These are phyloP conservation scores for Colletotrichum salicis DNA, from an alignment of 2,329 filamentous ascomycete species.

Conservation along the genomic window DNA sequence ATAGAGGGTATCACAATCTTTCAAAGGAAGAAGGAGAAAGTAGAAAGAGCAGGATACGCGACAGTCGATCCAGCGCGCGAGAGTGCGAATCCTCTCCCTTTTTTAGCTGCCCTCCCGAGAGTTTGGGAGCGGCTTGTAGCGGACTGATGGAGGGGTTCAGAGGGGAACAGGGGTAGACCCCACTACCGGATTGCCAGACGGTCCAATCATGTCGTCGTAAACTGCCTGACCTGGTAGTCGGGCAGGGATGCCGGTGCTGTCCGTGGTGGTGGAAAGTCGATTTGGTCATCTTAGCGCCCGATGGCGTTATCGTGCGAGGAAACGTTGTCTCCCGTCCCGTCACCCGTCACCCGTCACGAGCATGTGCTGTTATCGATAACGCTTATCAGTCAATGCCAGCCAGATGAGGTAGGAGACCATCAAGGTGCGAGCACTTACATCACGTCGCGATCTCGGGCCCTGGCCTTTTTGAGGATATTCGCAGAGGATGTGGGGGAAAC, in stretches of 20 bases:
- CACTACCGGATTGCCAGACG: background rate
- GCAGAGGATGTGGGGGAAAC: background rate
- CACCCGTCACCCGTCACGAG: background rate
- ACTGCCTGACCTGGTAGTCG: constrained; percentile 29
- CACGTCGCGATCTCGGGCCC: constrained; percentile 1
- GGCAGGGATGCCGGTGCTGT: constrained; percentile 16
- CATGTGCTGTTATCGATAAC: constrained; percentile 10
- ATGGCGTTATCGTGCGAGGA: constrained; percentile 29
- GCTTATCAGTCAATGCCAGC: background rate
- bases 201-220: constrained; percentile 23
- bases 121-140: constrained; percentile 11
- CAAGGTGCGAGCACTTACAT: constrained; percentile 5
- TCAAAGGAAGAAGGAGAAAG: background rate
- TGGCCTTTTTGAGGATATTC: background rate
- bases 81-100: constrained; percentile 4
- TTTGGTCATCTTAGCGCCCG: constrained; percentile 28
- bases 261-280: background rate
- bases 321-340: background rate
- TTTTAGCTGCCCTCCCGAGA: constrained; percentile 14
- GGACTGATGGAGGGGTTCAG: background rate
- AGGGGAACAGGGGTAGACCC: constrained; percentile 1
- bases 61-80: background rate
- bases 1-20: background rate
- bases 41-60: background rate
- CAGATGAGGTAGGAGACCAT: constrained; percentile 17